Evolutionary conservation across 257 asterid genomes (phyloP).

Genomic region (Fraxinus excelsior): DNA sequence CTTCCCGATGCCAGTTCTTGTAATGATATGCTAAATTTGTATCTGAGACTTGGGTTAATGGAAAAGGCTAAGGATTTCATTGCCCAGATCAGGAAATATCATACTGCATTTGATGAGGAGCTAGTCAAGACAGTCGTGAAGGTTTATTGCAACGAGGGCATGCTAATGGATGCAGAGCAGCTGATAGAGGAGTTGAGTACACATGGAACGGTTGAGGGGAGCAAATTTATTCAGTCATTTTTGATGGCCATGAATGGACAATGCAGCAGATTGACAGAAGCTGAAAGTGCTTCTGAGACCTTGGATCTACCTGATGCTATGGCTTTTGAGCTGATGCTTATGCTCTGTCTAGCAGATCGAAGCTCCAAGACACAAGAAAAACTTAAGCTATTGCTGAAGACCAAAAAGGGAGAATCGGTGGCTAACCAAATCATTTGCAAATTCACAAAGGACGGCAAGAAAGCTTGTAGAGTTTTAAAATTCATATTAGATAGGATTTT

Average conservation of each 20-base stretch:
- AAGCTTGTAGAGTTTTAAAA: neutral
- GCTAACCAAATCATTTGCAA: slow-evolving; percentile 67
- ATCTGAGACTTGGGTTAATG: slow-evolving; percentile 54
- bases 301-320: slow-evolving; percentile 39
- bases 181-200: slow-evolving; percentile 52
- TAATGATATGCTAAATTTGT: slow-evolving; percentile 64
- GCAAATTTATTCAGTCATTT: slow-evolving; percentile 47
- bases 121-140: slow-evolving; percentile 65
- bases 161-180: slow-evolving; percentile 60
- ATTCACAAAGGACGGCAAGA: slow-evolving; percentile 65
- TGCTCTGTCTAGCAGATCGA: slow-evolving; percentile 55
- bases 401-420: slow-evolving; percentile 54
- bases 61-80: slow-evolving; percentile 70
- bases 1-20: slow-evolving; percentile 63
- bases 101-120: slow-evolving; percentile 66
- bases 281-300: slow-evolving; percentile 35
- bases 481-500: neutral
- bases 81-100: slow-evolving; percentile 58
- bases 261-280: slow-evolving; percentile 27
- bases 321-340: slow-evolving; percentile 64
- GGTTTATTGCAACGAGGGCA: slow-evolving; percentile 76
- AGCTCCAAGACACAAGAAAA: slow-evolving; percentile 43
- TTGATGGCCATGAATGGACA: slow-evolving; percentile 45
- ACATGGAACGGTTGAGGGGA: slow-evolving; percentile 37
- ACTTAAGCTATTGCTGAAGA: slow-evolving; percentile 51